Conservation (phyloP, 441 rosid species). For the Viola pubescens region DNA sequence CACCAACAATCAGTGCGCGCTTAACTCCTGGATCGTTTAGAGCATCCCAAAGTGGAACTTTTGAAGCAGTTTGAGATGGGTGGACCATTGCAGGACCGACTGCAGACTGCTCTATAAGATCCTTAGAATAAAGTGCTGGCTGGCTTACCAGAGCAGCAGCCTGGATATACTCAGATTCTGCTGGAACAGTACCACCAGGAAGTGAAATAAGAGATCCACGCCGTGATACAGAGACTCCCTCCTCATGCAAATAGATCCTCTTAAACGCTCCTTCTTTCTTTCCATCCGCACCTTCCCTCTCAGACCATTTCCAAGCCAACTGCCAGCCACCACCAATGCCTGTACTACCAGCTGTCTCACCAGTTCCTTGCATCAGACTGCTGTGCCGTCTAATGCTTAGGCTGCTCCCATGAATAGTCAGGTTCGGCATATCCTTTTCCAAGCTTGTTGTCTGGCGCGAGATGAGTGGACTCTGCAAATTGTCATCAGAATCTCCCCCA, state of each 20-base stretch:
- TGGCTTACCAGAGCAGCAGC: constrained; percentile 81
- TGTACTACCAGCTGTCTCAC: constrained; percentile 46
- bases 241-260: constrained; percentile 78
- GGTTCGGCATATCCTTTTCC: constrained; percentile 68
- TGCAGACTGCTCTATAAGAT: constrained; percentile 51
- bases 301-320: constrained; percentile 91
- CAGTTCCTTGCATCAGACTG: constrained; percentile 48
- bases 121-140: constrained; percentile 56
- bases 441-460: constrained; percentile 75
- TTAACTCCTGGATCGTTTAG: constrained; percentile 72
- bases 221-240: constrained; percentile 49
- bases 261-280: constrained; percentile 81
- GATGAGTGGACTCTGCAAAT: constrained; percentile 81
- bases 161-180: constrained; percentile 44
- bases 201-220: constrained; percentile 59
- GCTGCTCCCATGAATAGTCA: constrained; percentile 44
- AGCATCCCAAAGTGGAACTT: constrained; percentile 61
- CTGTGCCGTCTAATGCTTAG: constrained; percentile 53
- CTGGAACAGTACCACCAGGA: constrained; percentile 40
- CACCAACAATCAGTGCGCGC: constrained; percentile 68
- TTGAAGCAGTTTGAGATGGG: constrained; percentile 48
- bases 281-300: constrained; percentile 58
- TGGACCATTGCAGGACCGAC: constrained; percentile 84
- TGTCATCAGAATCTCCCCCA: constrained; percentile 67
- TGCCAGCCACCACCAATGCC: constrained; percentile 99